Evolutionary conservation across 2,329 filamentous ascomycete genomes (phyloP).

Genomic region (Claviceps monticola): DNA sequence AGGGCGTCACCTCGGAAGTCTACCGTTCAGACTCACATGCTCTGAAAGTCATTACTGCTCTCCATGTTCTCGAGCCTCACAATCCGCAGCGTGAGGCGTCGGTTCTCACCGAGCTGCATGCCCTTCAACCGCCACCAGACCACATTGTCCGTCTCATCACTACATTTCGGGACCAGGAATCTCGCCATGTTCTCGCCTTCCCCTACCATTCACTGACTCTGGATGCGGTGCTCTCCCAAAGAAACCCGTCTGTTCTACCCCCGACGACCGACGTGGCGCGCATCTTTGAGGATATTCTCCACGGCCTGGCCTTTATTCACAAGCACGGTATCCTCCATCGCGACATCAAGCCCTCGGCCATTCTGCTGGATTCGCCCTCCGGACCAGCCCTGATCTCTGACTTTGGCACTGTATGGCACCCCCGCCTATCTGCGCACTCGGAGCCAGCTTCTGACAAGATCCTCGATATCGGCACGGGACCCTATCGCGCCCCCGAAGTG

Average conservation of each 20-base stretch:
- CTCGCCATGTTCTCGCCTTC: conserved; percentile 66
- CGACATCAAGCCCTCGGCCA: conserved; percentile 85
- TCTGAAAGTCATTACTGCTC: conserved; percentile 74
- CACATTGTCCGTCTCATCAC: conserved; percentile 54
- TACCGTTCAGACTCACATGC: conserved; percentile 56
- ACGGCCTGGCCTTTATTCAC: conserved; percentile 60
- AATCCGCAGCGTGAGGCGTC: conserved; percentile 67
- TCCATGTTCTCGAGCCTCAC: conserved; percentile 63
- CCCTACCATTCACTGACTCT: conserved; percentile 71
- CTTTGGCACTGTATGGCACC: conserved; percentile 84
- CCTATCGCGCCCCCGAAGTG: conserved; percentile 80
- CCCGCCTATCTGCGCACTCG: conserved; percentile 37
- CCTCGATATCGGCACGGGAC: conserved; percentile 83
- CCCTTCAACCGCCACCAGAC: conserved; percentile 10
- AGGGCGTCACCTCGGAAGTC: conserved; percentile 69
- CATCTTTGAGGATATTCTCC: conserved; percentile 54
- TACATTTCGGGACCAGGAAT: conserved; percentile 56
- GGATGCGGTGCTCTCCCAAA: conserved; percentile 13
- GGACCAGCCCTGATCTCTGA: conserved; percentile 73
- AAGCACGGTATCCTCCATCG: conserved; percentile 69
- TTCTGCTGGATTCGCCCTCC: conserved; percentile 53
- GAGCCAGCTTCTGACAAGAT: conserved; percentile 65
- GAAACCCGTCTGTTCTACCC: conserved; percentile 12
- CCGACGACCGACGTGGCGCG: conserved; percentile 16
- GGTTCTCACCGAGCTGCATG: conserved; percentile 48